Evolutionary conservation across 2,329 filamentous ascomycete genomes (phyloP).

Genomic region (Alternaria brassicicola): DNA sequence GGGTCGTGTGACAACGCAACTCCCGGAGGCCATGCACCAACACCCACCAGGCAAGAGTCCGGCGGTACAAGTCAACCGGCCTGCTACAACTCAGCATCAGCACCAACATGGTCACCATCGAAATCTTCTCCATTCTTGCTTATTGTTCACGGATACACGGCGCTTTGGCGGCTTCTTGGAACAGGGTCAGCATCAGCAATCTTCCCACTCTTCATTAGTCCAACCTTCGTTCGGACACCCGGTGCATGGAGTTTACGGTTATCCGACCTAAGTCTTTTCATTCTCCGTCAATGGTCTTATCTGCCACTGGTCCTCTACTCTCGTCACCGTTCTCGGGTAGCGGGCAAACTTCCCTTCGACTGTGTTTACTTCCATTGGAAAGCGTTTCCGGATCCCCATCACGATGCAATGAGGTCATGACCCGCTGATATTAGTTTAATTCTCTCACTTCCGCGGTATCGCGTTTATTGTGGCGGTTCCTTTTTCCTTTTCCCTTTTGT

Average conservation of each 20-base stretch:
- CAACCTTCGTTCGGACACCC: constrained; percentile 30
- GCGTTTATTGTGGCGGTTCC: constrained; percentile 10
- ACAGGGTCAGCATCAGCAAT: constrained; percentile 29
- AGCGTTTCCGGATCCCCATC: constrained; percentile 33
- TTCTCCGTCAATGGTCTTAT: not conserved
- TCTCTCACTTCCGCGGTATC: constrained; percentile 18
- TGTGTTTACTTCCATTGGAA: constrained; percentile 45
- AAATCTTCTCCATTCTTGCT: constrained; percentile 47
- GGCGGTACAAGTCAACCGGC: constrained; percentile 12
- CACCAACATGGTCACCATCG: constrained; percentile 33
- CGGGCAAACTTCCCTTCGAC: constrained; percentile 23
- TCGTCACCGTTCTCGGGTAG: constrained; percentile 1
- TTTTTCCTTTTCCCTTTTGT: constrained; percentile 20
- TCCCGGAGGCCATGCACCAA: constrained; percentile 21
- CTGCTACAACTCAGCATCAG: constrained; percentile 19
- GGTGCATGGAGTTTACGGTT: constrained; percentile 35
- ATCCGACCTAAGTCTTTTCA: constrained; percentile 24
- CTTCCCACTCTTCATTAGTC: constrained; percentile 18
- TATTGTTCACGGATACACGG: constrained; percentile 45
- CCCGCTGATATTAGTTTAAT: constrained; percentile 33
- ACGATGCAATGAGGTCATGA: constrained; percentile 49
- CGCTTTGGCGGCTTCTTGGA: constrained; percentile 40
- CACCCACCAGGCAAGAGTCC: constrained; percentile 17
- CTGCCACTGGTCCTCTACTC: constrained; percentile 2
- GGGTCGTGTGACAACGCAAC: constrained; percentile 28